Base-by-base conservation (phyloP, 2,329 filamentous ascomycete species). In the Coniochaeta ligniaria region DNA sequence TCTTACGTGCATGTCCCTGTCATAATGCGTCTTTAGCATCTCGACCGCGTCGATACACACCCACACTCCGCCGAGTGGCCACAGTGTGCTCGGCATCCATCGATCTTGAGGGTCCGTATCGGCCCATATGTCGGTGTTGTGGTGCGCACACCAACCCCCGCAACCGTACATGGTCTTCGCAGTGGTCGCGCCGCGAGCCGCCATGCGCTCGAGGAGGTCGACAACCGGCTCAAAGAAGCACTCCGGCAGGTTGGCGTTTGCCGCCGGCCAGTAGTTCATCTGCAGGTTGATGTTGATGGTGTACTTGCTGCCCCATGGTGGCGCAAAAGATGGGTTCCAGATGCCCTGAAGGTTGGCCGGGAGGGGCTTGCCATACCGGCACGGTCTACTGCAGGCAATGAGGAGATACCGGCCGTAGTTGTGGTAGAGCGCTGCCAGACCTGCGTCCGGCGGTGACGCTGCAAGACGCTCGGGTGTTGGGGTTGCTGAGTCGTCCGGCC, bases 221-320 rank as follows among this genome's bases (percentile, higher is more conserved):
- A 78, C 75, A 0, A 80, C 57, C 0, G 77, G 75, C 22, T 47
- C 43, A 16, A 68, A 60, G 36, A 75, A 71, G 12, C 72, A 72
- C 52, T 76, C 73, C 6, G 64, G 63, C 1, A 71, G 62, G 35
- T 66, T 65, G 58, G 54, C 58, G 14, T 43, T 62, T 33, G 57
- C 59, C 52, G 77, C 75, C 0, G 70, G 73, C 79, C 79, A 82
- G 64, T 82, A 83, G 63, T 82, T 82, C 80, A 83, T 83, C 65
- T 83, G 74, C 0, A 75, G 69, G 47, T 82, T 83, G 66, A 82
- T 79, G 62, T 82, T 80, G 64, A 81, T 78, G 0, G 79, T 82
- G 60, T 75, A 80, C 62, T 78, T 80, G 26, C 72, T 74, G 3
- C 78, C 78, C 79, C 79, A 81, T 0, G 75, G 68, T 6, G 75